Conservation (phyloP, 345 rosid genomes). For the Arabidopsis suecica region DNA sequence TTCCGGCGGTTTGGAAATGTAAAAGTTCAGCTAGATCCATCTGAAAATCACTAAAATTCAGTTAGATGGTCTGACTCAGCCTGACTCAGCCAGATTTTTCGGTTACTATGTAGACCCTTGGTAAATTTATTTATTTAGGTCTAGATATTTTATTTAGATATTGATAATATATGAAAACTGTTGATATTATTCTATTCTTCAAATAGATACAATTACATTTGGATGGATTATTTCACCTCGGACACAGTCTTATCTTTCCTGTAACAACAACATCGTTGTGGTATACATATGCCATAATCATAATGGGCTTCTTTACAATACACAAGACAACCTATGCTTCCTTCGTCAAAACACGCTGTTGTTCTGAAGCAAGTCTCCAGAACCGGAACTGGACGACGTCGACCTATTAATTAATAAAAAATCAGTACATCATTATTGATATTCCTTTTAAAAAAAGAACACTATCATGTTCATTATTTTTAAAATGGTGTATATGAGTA, state of each 20-base stretch:
- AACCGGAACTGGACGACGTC: background rate
- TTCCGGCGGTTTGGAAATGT: too few relatives aligned
- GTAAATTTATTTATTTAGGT: too few relatives aligned
- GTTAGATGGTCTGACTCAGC: too few relatives aligned
- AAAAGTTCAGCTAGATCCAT: too few relatives aligned
- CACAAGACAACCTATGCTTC: background rate
- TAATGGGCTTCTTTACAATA: background rate
- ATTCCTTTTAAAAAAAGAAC: background rate
- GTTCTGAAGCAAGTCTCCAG: background rate
- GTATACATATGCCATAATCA: background rate
- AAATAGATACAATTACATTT: constrained; percentile 1
- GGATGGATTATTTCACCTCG: background rate
- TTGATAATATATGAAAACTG: too few relatives aligned
- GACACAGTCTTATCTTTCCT: background rate
- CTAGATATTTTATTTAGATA: too few relatives aligned
- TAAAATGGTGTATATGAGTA: background rate
- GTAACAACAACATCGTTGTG: background rate
- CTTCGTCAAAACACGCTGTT: background rate
- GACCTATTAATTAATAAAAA: background rate
- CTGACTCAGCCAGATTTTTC: too few relatives aligned
- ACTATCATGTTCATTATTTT: background rate
- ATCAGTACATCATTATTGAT: background rate
- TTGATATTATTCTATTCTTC: background rate
- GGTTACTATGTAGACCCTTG: too few relatives aligned
- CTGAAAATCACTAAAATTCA: too few relatives aligned